Evolutionary conservation across 805 yeast species (phyloP).

Genomic region (Cyberlindnera galapagoensis): DNA sequence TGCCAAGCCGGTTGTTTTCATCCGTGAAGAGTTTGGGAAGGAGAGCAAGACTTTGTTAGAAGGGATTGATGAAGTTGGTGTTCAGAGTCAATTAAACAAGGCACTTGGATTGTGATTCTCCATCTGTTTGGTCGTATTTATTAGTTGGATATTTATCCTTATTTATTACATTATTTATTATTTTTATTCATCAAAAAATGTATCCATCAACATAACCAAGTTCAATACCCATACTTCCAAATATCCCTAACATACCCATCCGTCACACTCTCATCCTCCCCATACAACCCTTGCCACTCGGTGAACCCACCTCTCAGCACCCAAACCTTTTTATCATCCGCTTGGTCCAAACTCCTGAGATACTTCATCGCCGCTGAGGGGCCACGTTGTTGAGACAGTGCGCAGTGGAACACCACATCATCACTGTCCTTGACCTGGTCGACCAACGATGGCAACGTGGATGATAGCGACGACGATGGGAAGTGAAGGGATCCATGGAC

Average conservation of each 20-base stretch:
- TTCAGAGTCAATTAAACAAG: conserved; percentile 19
- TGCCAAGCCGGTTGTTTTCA: conserved; percentile 65
- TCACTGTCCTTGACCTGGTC: conserved; percentile 21
- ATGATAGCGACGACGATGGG: conserved; percentile 41
- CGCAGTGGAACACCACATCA: conserved; percentile 83
- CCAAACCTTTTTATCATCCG: conserved; percentile 44
- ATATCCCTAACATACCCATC: conserved; percentile 47
- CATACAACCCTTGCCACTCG: conserved; percentile 74
- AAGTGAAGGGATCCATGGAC: conserved; percentile 48
- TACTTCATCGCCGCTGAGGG: conserved; percentile 75
- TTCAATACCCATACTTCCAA: conserved; percentile 27
- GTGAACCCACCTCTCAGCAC: conserved; percentile 82
- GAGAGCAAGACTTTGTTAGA: conserved; percentile 31
- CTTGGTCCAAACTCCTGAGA: conserved; percentile 26
- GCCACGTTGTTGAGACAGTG: conserved; percentile 85
- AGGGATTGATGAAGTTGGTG: conserved; percentile 25
- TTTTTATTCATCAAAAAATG: too few species aligned
- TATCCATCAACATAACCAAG: too few species aligned
- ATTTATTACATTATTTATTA: too few species aligned
- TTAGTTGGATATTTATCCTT: too few species aligned
- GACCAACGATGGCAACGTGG: conserved; percentile 25
- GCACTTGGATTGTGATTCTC: conserved; percentile 13
- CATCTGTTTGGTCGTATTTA: too few species aligned
- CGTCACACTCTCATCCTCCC: conserved; percentile 58
- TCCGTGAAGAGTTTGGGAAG: conserved; percentile 50